Base-by-base conservation (phyloP, 2,329 filamentous ascomycete species). In the Ophiostoma populinum region DNA sequence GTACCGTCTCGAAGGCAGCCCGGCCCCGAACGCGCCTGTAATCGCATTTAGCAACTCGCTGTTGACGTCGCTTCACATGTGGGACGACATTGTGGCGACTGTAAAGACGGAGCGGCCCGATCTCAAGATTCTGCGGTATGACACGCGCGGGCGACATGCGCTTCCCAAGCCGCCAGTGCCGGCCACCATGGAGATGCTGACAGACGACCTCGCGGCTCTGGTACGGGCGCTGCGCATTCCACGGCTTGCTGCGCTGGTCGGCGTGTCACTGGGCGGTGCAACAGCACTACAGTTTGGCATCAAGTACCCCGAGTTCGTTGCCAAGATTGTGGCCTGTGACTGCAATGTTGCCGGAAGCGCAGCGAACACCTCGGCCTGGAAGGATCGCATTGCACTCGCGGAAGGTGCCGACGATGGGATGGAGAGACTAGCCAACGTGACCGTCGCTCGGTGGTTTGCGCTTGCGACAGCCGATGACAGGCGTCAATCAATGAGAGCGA, bases 31-130 rank as follows among this genome's bases (percentile, higher is more conserved):
- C 15, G 79, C 81, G 0, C 82, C 82, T 0, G 67, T 78, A 0
- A 62, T 92, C 9, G 73, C 82, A 15, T 77, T 86, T 45, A 67
- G 66, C 55, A 92, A 92, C 60, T 86, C 78, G 1, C 75, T 92
- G 33, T 67, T 92, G 7, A 81, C 80, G 3, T 73, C 76, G 32
- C 65, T 77, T 43, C 63, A 69, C 51, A 90, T 92, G 67, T 92
- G 83, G 83, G 78, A 90, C 46, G 62, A 63, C 2, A 70, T 92
- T 40, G 57, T 90, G 1, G 56, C 59, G 1, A 56, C 69, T n/a
- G 65, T 90, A 44, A 64, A 65, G 34, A 51, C 56, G 1, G 48
- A 67, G 24, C 69, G 75, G 17, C 69, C 72, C 3, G 63, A 70
- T 25, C 75, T 82, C 51, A 74, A 79, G 34, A 65, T 92, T 43